These are phyloP conservation scores for Chlorella sp. DNA, from an alignment of 139 green algal genomes.

Conservation along the genomic window DNA sequence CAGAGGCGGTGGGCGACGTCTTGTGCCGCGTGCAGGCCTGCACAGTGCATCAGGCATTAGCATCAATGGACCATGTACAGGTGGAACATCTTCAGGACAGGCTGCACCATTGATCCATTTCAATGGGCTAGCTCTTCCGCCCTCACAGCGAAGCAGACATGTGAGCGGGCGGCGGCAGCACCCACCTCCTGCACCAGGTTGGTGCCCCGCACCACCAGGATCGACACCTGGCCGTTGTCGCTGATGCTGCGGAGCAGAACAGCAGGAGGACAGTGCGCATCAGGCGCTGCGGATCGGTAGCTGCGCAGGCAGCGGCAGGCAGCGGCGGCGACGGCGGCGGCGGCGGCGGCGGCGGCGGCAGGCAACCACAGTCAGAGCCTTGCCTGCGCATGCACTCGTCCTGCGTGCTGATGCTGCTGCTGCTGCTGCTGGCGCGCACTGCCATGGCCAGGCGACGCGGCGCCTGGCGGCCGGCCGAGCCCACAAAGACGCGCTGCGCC, in stretches of 20 bases:
- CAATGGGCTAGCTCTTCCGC: no score
- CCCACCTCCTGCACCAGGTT: constrained; percentile 82
- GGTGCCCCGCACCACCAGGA: constrained; percentile 77
- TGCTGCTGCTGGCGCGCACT: not conserved
- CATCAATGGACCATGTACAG: no score
- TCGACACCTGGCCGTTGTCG: constrained; percentile 70
- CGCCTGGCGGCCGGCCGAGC: no score
- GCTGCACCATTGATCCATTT: no score
- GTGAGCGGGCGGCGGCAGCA: no score
- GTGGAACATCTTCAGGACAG: no score
- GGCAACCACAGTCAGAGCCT: not conserved
- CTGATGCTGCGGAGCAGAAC: constrained; percentile 45
- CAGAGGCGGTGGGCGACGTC: constrained; percentile 86
- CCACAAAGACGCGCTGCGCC: no score
- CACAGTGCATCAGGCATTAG: not conserved
- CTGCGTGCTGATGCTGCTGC: not conserved
- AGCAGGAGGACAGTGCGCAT: no score
- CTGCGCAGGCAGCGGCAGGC: not conserved
- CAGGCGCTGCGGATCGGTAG: not conserved
- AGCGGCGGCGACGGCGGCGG: not conserved
- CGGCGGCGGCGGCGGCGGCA: not conserved
- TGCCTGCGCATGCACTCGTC: constrained; percentile 19
- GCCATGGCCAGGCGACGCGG: no score
- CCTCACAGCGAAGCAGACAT: no score
- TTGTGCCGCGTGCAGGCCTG: constrained; percentile 49